phyloP scores from a whole-genome alignment of 805 yeast species.

The Monosporozyma aquatica region DNA sequence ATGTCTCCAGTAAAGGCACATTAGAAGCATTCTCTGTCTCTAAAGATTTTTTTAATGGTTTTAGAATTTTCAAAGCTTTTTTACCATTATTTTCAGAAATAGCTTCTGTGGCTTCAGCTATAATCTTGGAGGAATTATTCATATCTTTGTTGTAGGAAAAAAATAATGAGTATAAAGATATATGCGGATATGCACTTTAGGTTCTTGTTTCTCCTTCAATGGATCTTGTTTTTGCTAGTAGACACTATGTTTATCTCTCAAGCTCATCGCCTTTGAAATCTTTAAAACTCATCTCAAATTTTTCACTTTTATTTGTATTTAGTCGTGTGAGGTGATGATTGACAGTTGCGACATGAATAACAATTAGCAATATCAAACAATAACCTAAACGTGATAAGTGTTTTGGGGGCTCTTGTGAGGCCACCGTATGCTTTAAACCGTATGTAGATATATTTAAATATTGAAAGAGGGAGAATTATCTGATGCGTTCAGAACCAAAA shows the following conservation, averaged over 20 bases:
- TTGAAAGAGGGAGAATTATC: background rate
- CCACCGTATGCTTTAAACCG: too few species aligned
- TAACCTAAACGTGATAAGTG: too few species aligned
- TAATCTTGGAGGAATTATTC: background rate
- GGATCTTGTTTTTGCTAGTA: too few species aligned
- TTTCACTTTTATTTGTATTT: background rate
- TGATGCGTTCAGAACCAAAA: constrained; percentile 1
- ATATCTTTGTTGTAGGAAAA: too few species aligned
- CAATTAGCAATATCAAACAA: too few species aligned
- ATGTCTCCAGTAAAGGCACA: constrained; percentile 42
- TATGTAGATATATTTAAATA: too few species aligned
- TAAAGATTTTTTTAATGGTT: constrained; percentile 26
- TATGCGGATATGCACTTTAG: too few species aligned
- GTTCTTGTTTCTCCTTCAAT: too few species aligned
- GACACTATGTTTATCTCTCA: too few species aligned
- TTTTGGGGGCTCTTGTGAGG: too few species aligned
- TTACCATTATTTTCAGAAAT: constrained; percentile 22
- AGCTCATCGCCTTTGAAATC: constrained; percentile 3
- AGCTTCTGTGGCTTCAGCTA: constrained; percentile 19
- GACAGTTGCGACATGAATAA: too few species aligned
- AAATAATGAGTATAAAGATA: too few species aligned
- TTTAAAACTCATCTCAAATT: constrained; percentile 4
- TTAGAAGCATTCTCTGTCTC: constrained; percentile 22
- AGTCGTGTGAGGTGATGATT: background rate
- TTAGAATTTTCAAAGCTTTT: constrained; percentile 31